These are phyloP conservation scores for Tremella mesenterica DNA, from an alignment of 768 basidiomycete genomes.

Conservation along the genomic window DNA sequence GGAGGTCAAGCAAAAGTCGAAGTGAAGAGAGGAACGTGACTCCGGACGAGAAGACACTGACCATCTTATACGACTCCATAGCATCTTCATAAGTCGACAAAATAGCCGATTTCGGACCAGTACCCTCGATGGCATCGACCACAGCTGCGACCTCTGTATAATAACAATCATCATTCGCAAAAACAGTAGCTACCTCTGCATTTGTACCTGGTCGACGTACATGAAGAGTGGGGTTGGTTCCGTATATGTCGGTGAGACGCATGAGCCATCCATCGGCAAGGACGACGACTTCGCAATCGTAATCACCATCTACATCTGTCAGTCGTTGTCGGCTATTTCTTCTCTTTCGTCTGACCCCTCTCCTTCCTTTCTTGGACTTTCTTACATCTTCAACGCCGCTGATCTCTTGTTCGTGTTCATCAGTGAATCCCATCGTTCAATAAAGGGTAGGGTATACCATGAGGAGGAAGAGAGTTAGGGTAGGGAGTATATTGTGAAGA, in stretches of 20 bases:
- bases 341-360: too few relatives aligned
- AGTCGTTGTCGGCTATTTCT: too few relatives aligned
- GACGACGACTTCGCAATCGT: conserved; percentile 86
- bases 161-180: conserved; percentile 26
- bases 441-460: too few relatives aligned
- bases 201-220: conserved; percentile 62
- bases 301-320: conserved; percentile 51
- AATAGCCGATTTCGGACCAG: conserved; percentile 10
- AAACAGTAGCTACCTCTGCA: conserved; percentile 19
- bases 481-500: too few relatives aligned
- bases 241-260: conserved; percentile 65
- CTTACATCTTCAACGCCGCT: conserved; percentile 18
- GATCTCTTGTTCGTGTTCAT: conserved; percentile 50
- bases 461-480: too few relatives aligned
- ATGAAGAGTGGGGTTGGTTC: conserved; percentile 71
- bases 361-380: not conserved
- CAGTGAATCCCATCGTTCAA: too few relatives aligned
- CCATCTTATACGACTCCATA: conserved; percentile 23
- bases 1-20: too few relatives aligned
- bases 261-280: conserved; percentile 65
- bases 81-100: conserved; percentile 21
- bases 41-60: conserved; percentile 2
- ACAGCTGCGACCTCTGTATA: conserved; percentile 14
- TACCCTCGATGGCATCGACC: conserved; percentile 25
- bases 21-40: not conserved